A percentile compares a stretch with the other conserved stretches of the same genome.
Conservation (phyloP, 2,329 filamentous ascomycete genomes). For the Nothomitra cinnamomea region DNA sequence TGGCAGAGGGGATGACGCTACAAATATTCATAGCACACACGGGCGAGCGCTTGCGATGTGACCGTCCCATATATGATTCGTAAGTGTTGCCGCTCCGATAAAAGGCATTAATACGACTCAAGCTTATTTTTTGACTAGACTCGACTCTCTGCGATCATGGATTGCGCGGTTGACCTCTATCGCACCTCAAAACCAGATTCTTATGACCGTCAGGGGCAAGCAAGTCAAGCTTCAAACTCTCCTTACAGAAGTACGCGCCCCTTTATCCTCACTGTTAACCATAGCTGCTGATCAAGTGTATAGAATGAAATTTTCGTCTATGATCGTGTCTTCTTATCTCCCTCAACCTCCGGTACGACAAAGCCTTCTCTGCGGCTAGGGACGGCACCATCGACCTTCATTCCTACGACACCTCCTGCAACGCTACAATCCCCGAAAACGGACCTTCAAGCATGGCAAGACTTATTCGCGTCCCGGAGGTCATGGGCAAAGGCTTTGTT, state of each 20-base stretch:
- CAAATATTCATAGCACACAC: slow-evolving; percentile 86
- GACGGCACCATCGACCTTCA: slow-evolving; percentile 38
- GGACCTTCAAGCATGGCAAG: slow-evolving; percentile 74
- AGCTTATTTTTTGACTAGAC: slow-evolving; percentile 13
- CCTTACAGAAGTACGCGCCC: slow-evolving; percentile 50
- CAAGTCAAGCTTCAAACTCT: slow-evolving; percentile 68
- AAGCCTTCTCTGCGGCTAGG: slow-evolving; percentile 33
- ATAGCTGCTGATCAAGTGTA: slow-evolving; percentile 6
- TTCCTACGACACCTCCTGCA: slow-evolving; percentile 53
- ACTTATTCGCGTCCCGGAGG: slow-evolving; percentile 63
- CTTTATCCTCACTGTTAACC: slow-evolving; percentile 2
- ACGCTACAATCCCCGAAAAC: slow-evolving; percentile 56
- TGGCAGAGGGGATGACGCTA: slow-evolving; percentile 54
- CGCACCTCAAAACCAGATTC: slow-evolving; percentile 61
- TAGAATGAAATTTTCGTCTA: slow-evolving; percentile 86
- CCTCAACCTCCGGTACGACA: slow-evolving; percentile 23
- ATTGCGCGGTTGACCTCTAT: slow-evolving; percentile 61
- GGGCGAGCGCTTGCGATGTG: slow-evolving; percentile 68
- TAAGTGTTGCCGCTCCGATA: slow-evolving; percentile 26
- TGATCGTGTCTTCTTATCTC: slow-evolving; percentile 54
- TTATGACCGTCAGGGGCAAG: slow-evolving; percentile 71
- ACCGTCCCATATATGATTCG: slow-evolving; percentile 59
- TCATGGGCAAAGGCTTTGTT: slow-evolving; percentile 61
- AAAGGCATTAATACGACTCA: background rate
- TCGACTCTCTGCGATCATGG: slow-evolving; percentile 75